Conservation (phyloP, 805 yeast species). For the Henningerozyma blattae region DNA sequence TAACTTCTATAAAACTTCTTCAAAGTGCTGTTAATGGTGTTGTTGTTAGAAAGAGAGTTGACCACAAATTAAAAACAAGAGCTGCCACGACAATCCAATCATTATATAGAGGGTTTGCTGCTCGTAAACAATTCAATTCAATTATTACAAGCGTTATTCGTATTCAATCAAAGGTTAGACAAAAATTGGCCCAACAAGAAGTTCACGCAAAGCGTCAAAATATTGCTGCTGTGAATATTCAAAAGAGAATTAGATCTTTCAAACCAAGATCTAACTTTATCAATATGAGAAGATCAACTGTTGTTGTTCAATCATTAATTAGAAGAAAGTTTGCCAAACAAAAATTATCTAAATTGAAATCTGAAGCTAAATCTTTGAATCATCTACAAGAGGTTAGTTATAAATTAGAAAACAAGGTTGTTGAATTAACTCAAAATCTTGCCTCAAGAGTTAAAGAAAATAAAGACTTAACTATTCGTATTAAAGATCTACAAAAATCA, state of each 20-base stretch:
- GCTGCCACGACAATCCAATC: conserved; percentile 72
- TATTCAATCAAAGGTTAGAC: conserved; percentile 43
- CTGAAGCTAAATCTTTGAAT: conserved; percentile 87
- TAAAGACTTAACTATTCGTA: conserved; percentile 52
- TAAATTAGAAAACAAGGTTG: conserved; percentile 92
- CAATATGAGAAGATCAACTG: conserved; percentile 40
- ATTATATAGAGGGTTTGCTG: conserved; percentile 39
- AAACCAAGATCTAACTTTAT: conserved; percentile 43
- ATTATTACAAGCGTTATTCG: conserved; percentile 24
- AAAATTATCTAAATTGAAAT: conserved; percentile 51
- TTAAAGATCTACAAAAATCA: conserved; percentile 36
- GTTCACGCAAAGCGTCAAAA: conserved; percentile 38
- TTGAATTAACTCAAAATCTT: conserved; percentile 79
- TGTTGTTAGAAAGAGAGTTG: conserved; percentile 42
- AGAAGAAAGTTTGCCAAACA: conserved; percentile 65
- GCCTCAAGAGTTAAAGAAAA: conserved; percentile 75
- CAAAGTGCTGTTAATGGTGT: conserved; percentile 60
- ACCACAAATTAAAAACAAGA: conserved; percentile 39
- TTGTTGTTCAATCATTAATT: conserved; percentile 62
- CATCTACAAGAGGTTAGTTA: conserved; percentile 87
- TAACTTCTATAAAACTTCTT: conserved; percentile 38
- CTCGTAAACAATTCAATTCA: conserved; percentile 28
- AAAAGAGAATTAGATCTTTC: conserved; percentile 60
- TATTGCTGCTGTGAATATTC: conserved; percentile 60
- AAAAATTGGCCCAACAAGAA: conserved; percentile 39